Percentiles rank a stretch among this genome's conserved stretches.
Evolutionary conservation across 805 yeast species (phyloP).

Genomic region (Saccharomyces mikatae): DNA sequence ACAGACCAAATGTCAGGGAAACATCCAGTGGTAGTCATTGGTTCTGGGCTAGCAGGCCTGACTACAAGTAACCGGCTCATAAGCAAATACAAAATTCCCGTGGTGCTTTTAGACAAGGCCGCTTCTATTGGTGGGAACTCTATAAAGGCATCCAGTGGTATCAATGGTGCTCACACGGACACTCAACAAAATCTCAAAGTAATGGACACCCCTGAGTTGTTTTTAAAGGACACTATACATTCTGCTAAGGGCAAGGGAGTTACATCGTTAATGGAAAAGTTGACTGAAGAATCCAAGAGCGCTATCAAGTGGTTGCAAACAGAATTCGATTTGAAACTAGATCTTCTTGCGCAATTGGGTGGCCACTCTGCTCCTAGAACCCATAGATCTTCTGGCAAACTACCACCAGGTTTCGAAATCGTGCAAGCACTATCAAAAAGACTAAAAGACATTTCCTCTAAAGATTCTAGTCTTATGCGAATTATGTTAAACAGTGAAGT

Average conservation of each 20-base stretch:
- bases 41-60: constrained; percentile 52
- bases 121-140: constrained; percentile 50
- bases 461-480: constrained; percentile 25
- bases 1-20: constrained; percentile 1
- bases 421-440: constrained; percentile 38
- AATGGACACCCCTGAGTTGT: constrained; percentile 50
- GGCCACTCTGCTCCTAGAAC: constrained; percentile 79
- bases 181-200: constrained; percentile 47
- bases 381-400: constrained; percentile 58
- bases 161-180: constrained; percentile 58
- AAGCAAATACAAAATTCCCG: constrained; percentile 33
- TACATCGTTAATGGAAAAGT: constrained; percentile 46
- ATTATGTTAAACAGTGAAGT: constrained; percentile 36
- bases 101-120: constrained; percentile 43
- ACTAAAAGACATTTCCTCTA: constrained; percentile 28
- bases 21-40: constrained; percentile 40
- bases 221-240: constrained; percentile 57
- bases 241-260: constrained; percentile 62
- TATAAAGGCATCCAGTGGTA: constrained; percentile 55
- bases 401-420: constrained; percentile 57
- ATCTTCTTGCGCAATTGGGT: constrained; percentile 67
- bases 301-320: constrained; percentile 72
- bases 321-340: constrained; percentile 51
- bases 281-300: constrained; percentile 52
- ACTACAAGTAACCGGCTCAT: constrained; percentile 37